phyloP scores from a whole-genome alignment of 495 filamentous ascomycete species.

The Chaetomium fimeti region DNA sequence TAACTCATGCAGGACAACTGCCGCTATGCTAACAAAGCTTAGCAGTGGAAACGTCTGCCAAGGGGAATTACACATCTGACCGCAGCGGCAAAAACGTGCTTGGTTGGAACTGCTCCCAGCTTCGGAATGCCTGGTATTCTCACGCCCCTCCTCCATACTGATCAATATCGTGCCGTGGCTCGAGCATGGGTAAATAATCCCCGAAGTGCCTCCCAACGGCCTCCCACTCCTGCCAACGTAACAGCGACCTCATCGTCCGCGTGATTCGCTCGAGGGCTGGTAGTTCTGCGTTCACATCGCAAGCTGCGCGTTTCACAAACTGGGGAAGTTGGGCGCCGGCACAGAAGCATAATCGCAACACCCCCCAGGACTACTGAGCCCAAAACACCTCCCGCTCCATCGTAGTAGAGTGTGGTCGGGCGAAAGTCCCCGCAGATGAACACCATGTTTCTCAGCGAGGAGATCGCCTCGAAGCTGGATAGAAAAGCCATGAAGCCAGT shows the following conservation, averaged over 20 bases:
- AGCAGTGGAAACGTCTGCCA: slow-evolving; percentile 8
- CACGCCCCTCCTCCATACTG: background rate
- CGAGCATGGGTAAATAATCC: background rate
- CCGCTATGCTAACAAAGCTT: slow-evolving; percentile 3
- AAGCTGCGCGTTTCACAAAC: background rate
- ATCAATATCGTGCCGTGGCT: background rate
- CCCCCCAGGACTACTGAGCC: no score
- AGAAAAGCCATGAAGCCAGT: background rate
- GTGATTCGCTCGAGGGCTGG: background rate
- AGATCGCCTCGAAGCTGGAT: background rate
- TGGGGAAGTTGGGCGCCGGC: background rate
- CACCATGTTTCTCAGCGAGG: background rate
- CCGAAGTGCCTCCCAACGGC: background rate
- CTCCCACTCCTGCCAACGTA: background rate
- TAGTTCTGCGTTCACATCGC: background rate
- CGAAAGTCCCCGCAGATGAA: background rate
- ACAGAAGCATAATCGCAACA: background rate
- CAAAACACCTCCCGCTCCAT: background rate
- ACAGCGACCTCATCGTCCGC: background rate
- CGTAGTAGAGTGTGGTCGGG: background rate
- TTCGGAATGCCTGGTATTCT: background rate
- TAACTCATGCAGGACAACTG: background rate
- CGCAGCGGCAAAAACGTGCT: background rate
- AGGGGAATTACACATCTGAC: background rate
- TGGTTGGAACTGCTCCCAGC: background rate